Evolutionary conservation across 257 asterid species (phyloP).

Genomic region (Coffea eugenioides): DNA sequence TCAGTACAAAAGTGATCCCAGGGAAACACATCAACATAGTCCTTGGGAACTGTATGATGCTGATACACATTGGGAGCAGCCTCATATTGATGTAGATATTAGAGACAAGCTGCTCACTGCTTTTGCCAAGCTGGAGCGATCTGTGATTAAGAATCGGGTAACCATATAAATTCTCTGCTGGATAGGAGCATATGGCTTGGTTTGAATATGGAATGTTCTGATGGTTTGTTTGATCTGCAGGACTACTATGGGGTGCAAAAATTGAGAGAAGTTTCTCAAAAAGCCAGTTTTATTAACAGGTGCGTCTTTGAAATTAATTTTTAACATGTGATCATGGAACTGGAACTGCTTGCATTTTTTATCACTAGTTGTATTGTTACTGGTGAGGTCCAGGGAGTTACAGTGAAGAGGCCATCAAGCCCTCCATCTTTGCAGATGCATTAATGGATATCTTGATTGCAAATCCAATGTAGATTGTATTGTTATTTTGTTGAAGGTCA

Average conservation of each 20-base stretch:
- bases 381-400: not conserved
- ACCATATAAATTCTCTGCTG: not conserved
- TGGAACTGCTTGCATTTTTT: not conserved
- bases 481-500: not conserved
- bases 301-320: constrained; percentile 22
- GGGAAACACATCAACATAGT: constrained; percentile 78
- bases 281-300: constrained; percentile 77
- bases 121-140: constrained; percentile 18
- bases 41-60: constrained; percentile 95
- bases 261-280: constrained; percentile 68
- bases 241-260: constrained; percentile 75
- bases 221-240: constrained; percentile 44
- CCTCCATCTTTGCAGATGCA: not conserved
- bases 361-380: not conserved
- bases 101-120: constrained; percentile 53
- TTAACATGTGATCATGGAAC: not conserved
- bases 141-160: constrained; percentile 45
- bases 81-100: constrained; percentile 59
- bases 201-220: not conserved
- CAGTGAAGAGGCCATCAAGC: not conserved
- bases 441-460: not conserved
- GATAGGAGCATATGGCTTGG: not conserved
- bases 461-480: not conserved
- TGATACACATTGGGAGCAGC: constrained; percentile 58
- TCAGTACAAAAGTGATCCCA: constrained; percentile 76